Evolutionary conservation across 805 yeast genomes (phyloP).

Genomic region (Kazachstania psychrophila): DNA sequence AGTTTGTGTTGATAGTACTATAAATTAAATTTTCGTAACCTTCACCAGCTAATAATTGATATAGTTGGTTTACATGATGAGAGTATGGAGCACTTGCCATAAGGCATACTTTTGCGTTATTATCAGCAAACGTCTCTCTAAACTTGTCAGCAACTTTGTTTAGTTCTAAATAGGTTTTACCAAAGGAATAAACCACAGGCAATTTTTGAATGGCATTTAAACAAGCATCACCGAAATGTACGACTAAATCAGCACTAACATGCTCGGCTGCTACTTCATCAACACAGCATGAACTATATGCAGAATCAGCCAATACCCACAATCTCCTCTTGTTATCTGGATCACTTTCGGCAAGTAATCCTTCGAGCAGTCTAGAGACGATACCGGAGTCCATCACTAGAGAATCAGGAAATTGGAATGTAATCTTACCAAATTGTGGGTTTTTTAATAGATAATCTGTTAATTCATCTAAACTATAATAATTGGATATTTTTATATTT

Average conservation of each 20-base stretch:
- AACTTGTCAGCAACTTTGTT: constrained; percentile 35
- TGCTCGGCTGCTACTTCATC: constrained; percentile 97
- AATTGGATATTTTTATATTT: constrained; percentile 33
- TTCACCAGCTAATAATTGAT: constrained; percentile 23
- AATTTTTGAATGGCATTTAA: constrained; percentile 64
- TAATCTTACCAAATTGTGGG: constrained; percentile 40
- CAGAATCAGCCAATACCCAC: constrained; percentile 90
- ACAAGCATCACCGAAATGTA: constrained; percentile 95
- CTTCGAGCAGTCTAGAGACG: constrained; percentile 48
- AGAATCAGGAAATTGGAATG: constrained; percentile 85
- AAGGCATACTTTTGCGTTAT: constrained; percentile 40
- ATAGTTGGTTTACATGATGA: constrained; percentile 34
- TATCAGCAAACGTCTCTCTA: constrained; percentile 33
- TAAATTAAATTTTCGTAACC: constrained; percentile 32
- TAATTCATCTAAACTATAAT: constrained; percentile 48
- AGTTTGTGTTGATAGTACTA: constrained; percentile 33
- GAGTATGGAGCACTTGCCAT: constrained; percentile 74
- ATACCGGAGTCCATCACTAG: constrained; percentile 71
- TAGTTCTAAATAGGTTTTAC: constrained; percentile 49
- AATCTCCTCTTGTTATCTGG: constrained; percentile 31
- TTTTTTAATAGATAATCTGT: constrained; percentile 32
- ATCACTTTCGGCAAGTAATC: constrained; percentile 17
- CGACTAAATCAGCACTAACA: constrained; percentile 71
- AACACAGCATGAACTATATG: constrained; percentile 90
- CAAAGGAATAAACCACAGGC: constrained; percentile 75